Evolutionary conservation across 2,329 filamentous ascomycete species (phyloP).

Genomic region (Aspergillus sp.): DNA sequence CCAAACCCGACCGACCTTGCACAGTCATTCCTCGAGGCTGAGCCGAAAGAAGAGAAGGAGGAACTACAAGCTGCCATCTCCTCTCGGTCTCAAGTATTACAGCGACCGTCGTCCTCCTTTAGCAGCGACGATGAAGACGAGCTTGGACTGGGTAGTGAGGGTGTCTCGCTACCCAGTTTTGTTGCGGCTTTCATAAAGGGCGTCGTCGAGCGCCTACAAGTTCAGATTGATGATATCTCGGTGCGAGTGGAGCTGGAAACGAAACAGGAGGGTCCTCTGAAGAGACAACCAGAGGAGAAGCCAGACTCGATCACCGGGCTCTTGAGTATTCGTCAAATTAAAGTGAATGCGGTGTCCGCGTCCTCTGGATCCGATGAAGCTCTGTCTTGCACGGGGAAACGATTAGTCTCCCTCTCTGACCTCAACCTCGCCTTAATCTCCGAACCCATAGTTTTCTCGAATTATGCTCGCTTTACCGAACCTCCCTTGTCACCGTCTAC

Average conservation of each 20-base stretch:
- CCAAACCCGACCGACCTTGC: constrained; percentile 60
- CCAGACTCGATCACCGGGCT: constrained; percentile 38
- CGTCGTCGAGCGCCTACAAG: constrained; percentile 56
- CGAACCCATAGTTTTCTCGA: constrained; percentile 49
- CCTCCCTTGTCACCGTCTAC: constrained; percentile 35
- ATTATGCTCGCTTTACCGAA: constrained; percentile 39
- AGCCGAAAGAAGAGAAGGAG: constrained; percentile 56
- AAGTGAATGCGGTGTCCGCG: constrained; percentile 32
- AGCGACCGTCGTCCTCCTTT: constrained; percentile 49
- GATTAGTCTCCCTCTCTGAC: constrained; percentile 45
- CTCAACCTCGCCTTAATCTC: constrained; percentile 49
- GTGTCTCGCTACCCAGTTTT: constrained; percentile 58
- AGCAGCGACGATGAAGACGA: constrained; percentile 53
- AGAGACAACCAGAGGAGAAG: constrained; percentile 34
- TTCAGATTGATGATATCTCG: constrained; percentile 54
- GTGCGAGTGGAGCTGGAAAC: constrained; percentile 53
- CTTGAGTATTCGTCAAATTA: constrained; percentile 36
- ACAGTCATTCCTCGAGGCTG: constrained; percentile 59
- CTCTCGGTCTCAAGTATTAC: constrained; percentile 50
- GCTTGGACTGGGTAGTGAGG: constrained; percentile 52
- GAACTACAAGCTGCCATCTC: constrained; percentile 59
- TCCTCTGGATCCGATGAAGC: constrained; percentile 20
- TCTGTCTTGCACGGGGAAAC: constrained; percentile 38
- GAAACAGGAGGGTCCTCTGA: constrained; percentile 38
- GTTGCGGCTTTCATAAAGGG: constrained; percentile 60